Conservation (phyloP, 1,284 basidiomycete genomes). For the Ceratobasidium sp. region DNA sequence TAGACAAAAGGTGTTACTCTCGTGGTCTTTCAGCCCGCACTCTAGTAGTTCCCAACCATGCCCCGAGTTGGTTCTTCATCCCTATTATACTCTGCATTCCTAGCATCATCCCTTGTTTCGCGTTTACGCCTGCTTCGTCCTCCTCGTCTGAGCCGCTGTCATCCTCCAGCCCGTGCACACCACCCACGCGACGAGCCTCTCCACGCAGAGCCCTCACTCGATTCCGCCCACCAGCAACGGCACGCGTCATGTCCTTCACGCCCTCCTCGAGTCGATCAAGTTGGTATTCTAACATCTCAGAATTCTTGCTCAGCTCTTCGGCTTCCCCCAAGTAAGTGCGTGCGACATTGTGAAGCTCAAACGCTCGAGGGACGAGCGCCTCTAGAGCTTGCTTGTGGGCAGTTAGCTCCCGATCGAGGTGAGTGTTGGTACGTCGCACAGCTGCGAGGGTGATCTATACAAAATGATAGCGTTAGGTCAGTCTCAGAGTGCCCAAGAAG, state of each 20-base stretch:
- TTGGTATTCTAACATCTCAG: constrained; percentile 48
- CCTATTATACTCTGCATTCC: constrained; percentile 33
- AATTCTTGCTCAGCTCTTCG: constrained; percentile 44
- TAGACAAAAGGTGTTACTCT: constrained; percentile 7
- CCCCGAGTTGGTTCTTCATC: constrained; percentile 29
- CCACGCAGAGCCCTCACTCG: constrained; percentile 38
- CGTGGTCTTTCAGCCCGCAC: constrained; percentile 19
- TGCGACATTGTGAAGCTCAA: constrained; percentile 38
- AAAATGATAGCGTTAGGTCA: background rate
- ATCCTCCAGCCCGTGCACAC: constrained; percentile 43
- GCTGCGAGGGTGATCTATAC: constrained; percentile 42
- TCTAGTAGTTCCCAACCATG: constrained; percentile 25
- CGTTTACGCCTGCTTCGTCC: constrained; percentile 2
- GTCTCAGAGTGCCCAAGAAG: background rate
- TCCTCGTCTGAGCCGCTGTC: constrained; percentile 42
- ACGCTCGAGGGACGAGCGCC: constrained; percentile 35
- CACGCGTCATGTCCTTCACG: constrained; percentile 42
- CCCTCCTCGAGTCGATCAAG: constrained; percentile 46
- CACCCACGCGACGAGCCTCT: constrained; percentile 34
- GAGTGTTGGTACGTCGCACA: constrained; percentile 44
- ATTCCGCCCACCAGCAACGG: constrained; percentile 42
- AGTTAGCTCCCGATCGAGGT: constrained; percentile 41
- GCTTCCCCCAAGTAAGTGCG: constrained; percentile 38
- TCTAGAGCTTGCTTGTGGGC: constrained; percentile 46
- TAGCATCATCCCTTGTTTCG: constrained; percentile 13